Evolutionary conservation across 164 flowering plant genomes (phyloP), one percentile per base, ranked within the genome.

Genomic region (Aristolochia fimbriata): DNA sequence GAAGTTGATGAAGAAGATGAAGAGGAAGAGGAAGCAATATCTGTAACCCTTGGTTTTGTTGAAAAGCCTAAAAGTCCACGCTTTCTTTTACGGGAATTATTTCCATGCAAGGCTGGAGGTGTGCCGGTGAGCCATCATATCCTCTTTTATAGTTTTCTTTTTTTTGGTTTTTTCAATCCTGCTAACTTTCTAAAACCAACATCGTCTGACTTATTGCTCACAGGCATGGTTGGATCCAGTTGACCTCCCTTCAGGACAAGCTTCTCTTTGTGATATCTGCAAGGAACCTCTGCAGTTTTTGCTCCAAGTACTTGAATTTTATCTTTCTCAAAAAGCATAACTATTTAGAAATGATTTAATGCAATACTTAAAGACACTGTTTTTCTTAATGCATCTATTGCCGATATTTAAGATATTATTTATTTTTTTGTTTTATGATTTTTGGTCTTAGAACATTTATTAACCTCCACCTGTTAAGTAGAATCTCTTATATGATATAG

Each of bases 171-270:
- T 56, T 15, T 24, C 25, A 37, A 6, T 37, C 30, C 30, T 37
- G 43, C 43, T 37, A 6, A 37, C 43, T 37, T 37, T 37, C 43
- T 37, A 55, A n/a, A 3, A 22, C 30, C 33, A 0, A 10, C 1
- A 12, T 20, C 33, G 14, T 16, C 46, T 14, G 15, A 20, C 22
- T 58, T 41, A 14, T 13, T 65, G 30, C 46, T 1, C 67, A 49
- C 68, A 90, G 97, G 97, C 96, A 16, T 90, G 97, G 97, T 73
- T 90, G 79, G 88, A 88, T 69, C 99, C 99, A 14, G 50, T 74
- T 51, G 77, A 84, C 74, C 71, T 93, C 63, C 97, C 96, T 0
- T 73, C 83, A 0, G 84, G 80, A 17, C 76, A 64, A 41, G 76
- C 86, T 19, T 65, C 73, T 59, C 9, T 68, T 2, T 93, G 97